These are phyloP conservation scores for Penicillium sp. DNA, from an alignment of 2,329 filamentous ascomycete genomes.

Conservation along the genomic window DNA sequence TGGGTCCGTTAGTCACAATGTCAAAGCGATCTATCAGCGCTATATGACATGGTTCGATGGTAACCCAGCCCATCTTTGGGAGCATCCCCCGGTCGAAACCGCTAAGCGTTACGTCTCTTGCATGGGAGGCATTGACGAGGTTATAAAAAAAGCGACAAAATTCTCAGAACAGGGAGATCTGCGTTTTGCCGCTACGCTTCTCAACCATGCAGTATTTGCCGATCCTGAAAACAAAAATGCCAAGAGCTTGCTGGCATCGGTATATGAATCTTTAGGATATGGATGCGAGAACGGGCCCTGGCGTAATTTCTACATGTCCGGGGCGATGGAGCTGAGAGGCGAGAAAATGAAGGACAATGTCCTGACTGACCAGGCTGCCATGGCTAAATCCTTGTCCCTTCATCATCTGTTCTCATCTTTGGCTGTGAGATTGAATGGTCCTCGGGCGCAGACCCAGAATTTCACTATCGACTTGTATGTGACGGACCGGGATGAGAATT, in stretches of 20 bases:
- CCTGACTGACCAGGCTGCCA: not conserved
- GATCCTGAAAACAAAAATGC: not conserved
- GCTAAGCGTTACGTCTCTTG: not conserved
- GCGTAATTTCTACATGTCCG: not conserved
- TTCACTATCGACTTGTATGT: not conserved
- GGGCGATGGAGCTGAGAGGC: not conserved
- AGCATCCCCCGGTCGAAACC: slow-evolving; percentile 1
- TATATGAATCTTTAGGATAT: not conserved
- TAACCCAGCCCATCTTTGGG: slow-evolving; percentile 8
- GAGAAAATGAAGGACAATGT: not conserved
- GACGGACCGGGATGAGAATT: not conserved
- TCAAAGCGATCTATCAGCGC: slow-evolving; percentile 14
- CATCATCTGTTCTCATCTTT: not conserved
- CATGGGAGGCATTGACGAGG: not conserved
- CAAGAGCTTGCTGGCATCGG: not conserved
- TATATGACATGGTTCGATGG: slow-evolving; percentile 28
- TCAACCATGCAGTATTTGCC: not conserved
- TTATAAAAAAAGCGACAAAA: not conserved
- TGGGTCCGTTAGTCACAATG: slow-evolving; percentile 24
- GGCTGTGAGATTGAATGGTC: not conserved
- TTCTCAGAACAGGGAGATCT: not conserved
- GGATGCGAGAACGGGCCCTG: not conserved
- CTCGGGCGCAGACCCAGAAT: not conserved
- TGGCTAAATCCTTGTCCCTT: not conserved
- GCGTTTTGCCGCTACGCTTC: not conserved